Evolutionary conservation across 2,329 filamentous ascomycete species (phyloP).

Genomic region (Rhexocercosporidium sp.): DNA sequence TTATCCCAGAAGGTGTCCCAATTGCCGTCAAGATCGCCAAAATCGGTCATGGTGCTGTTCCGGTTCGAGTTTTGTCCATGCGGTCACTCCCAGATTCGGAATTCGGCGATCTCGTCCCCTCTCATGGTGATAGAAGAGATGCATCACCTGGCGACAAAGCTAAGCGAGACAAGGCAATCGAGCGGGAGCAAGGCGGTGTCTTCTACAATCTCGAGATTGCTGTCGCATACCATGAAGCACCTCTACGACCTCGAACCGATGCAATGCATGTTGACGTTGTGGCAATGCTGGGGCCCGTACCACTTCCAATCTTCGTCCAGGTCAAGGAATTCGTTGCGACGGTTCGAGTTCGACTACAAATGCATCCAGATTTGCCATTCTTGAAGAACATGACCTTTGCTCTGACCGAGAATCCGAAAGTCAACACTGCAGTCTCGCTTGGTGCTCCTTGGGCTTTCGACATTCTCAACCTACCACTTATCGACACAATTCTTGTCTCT

Average conservation of each 20-base stretch:
- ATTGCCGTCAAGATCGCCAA: constrained; percentile 30
- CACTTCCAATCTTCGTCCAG: constrained; percentile 28
- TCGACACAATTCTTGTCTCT: constrained; percentile 27
- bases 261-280: constrained; percentile 32
- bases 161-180: constrained; percentile 25
- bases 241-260: constrained; percentile 29
- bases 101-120: constrained; percentile 30
- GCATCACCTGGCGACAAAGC: constrained; percentile 19
- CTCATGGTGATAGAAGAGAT: constrained; percentile 25
- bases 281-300: constrained; percentile 28
- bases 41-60: constrained; percentile 27
- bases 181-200: constrained; percentile 28
- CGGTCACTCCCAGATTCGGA: constrained; percentile 33
- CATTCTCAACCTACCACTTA: constrained; percentile 30
- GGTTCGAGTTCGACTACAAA: constrained; percentile 29
- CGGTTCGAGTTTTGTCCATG: constrained; percentile 29
- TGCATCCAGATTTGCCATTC: constrained; percentile 32
- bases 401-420: constrained; percentile 29
- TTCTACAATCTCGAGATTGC: constrained; percentile 33
- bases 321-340: constrained; percentile 33
- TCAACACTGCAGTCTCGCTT: constrained; percentile 28
- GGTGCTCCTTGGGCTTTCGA: constrained; percentile 31
- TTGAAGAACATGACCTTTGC: constrained; percentile 32
- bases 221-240: constrained; percentile 30
- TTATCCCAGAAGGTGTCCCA: constrained; percentile 26